Base-by-base conservation (phyloP, 768 basidiomycete species). In the Suillus decipiens region DNA sequence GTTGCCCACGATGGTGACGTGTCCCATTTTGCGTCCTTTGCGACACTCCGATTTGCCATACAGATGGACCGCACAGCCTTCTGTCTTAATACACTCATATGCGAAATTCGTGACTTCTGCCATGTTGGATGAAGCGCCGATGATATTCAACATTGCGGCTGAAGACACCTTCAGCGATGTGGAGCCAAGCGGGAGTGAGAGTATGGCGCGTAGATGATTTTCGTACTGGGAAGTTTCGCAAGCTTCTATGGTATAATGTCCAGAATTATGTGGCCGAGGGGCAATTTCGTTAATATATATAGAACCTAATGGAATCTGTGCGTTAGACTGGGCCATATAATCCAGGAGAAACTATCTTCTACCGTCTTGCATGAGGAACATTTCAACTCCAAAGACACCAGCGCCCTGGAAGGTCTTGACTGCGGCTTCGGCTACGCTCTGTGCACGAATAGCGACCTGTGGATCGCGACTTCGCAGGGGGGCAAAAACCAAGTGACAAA, bases 221-320 rank as follows among this genome's bases (percentile, higher is more conserved):
- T 95, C 94, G 77, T 93, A 99, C 77, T 99, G 97, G 2, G 96
- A 98, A 2, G 95, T 93, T 68, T 93, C 83, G 75, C 95, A 99
- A 0, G 96, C 95, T 78, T 99, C 97, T 71, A 99, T 99, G 34
- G 96, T 97, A 76, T 98, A 96, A 74, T 99, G 97, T 0, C 96
- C 97, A 10, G 96, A 98, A 78, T 99, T 99, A 75, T 99, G 97
- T 1, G 97, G 96, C 19, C 97, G 86, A 14, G 97, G 97, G 0
- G 97, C 97, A 64, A 99, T 96, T 78, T 99, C 97, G 75, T 99
- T 99, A 66, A 99, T 84, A 63, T 87, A 87, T 1, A 98, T 83
- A 0, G 80, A 75, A 14, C 91, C 95, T 96, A 67, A 6, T 15
- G 33, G 53, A 55, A 58, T 41, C 24, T 53, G 34, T 14, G 17